Base-by-base conservation (phyloP, 2,329 filamentous ascomycete species). In the Fusarium illudens region DNA sequence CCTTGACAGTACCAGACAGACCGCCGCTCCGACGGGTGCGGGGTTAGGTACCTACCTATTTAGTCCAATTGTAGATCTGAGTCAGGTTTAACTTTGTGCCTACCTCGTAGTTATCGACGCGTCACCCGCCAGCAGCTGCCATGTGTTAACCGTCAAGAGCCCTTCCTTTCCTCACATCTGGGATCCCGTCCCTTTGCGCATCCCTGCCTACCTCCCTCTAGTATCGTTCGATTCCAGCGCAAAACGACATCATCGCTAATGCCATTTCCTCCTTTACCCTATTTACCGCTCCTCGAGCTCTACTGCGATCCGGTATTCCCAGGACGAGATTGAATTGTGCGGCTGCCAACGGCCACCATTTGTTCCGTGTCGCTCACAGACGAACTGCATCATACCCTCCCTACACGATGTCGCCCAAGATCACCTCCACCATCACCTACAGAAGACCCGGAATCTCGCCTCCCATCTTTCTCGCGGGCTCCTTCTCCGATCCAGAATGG, bases 381-480 rank as follows among this genome's bases (percentile, higher is more conserved):
- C 42, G 48, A 17, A 64, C 59, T 33, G n/a, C 48, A 59, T 33
- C 15, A 39, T 34, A 37, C 15, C 49, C 27, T 39, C 30, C 30
- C 13, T 32, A 32, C 22, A 58, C 53, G 60, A 60, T 66, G 39
- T 56, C 68, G 10, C 27, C 69, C 36, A 71, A 71, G 46, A 77
- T 82, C 19, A 76, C 82, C 20, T 81, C 88, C 27, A 87, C 82
- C 36, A 85, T 94, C 73, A 86, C 83, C 58, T 93, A 88, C 79
- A 81, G 82, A 56, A 86, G 85, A 65, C 79, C 84, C 3, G 89
- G 87, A 56, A 83, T 87, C 1, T 79, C 84, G 58, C 89, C 91
- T 54, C 92, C 92, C 4, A 83, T 94, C 55, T 94, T 86, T 73
- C 80, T 94, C 7, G 90, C 89, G 11, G 91, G 90, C 15, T 88